Evolutionary conservation across 2,329 filamentous ascomycete species (phyloP).

Genomic region (Ilyonectria sp.): DNA sequence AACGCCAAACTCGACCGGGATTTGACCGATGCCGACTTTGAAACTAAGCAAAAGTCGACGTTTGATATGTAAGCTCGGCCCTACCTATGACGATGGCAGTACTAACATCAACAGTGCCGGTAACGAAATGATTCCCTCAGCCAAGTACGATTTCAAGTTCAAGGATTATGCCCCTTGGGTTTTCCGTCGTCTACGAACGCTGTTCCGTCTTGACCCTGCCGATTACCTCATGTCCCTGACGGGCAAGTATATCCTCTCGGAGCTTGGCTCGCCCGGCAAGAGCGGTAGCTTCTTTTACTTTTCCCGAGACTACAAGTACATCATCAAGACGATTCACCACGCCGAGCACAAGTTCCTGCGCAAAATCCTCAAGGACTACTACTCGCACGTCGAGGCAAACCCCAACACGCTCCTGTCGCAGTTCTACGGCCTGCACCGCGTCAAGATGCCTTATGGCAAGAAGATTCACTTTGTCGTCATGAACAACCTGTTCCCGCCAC

Average conservation of each 20-base stretch:
- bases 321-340: slow-evolving; percentile 99
- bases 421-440: slow-evolving; percentile 96
- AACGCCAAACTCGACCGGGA: slow-evolving; percentile 97
- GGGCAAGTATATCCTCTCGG: slow-evolving; percentile 98
- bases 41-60: slow-evolving; percentile 95
- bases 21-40: slow-evolving; percentile 92
- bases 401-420: slow-evolving; percentile 97
- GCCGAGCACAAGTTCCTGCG: slow-evolving; percentile 90
- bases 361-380: slow-evolving; percentile 91
- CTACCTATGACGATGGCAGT: neutral
- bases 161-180: slow-evolving; percentile 99
- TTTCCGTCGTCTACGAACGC: slow-evolving; percentile 89
- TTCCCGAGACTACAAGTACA: slow-evolving; percentile 99
- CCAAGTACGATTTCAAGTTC: slow-evolving; percentile 99
- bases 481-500: slow-evolving; percentile 99
- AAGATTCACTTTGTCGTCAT: slow-evolving; percentile 99
- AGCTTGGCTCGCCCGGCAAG: slow-evolving; percentile 96
- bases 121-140: slow-evolving; percentile 96
- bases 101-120: slow-evolving; percentile 76
- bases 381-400: slow-evolving; percentile 91
- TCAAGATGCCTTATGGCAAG: slow-evolving; percentile 97
- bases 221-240: slow-evolving; percentile 99
- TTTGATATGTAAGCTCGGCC: slow-evolving; percentile 87
- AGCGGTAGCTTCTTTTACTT: slow-evolving; percentile 99
- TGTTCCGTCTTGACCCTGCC: slow-evolving; percentile 93